Base-by-base conservation (phyloP, 1,139 yeast species). In the Trichomonascaceae sp. region DNA sequence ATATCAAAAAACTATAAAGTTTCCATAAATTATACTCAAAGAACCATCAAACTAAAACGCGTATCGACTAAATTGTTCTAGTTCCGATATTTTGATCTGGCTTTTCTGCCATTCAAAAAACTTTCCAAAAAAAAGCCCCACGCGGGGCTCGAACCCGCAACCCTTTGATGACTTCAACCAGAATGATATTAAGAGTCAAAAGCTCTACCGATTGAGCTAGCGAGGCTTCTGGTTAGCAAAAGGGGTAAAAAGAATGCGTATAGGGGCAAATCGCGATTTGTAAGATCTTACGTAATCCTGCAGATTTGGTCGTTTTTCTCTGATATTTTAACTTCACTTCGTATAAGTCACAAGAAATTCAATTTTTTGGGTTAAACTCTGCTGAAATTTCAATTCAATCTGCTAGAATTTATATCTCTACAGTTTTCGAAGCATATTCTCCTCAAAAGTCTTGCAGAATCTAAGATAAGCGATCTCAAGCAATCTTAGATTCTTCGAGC, bases 181-280 rank as follows among this genome's bases (percentile, higher is more conserved):
- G 20, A 32, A 27, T 44, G 49, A 53, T 32, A 36, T 52, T 59
- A 58, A 58, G 59, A 58, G 61, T 58, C 60, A 57, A 59, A 58
- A 59, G 61, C 60, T 59, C 60, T 58, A 59, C 60, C 60, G 60
- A 58, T 56, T 59, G 61, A 58, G 61, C 60, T 59, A 58, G 60
- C 59, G 57, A 57, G 60, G 61, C 60, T 15, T 17, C 1, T 47
- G 27, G 18, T 32, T 44, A 27, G 54, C 41, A 22, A 22, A 7
- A 2, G 32, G 9, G 32, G 9, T 7, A 3, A 6, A 12, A 3
- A 10, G 32, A 8, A 10, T 27, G 10, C 9, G 9, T 27, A 6
- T 27, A 27, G 10, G 32, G 32, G 32, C 2, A 27, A 3, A 2
- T 27, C 32, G 32, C 32, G 24, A 3, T 22, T 4, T 22, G 24